Base-by-base conservation (phyloP, 441 rosid genomes). In the Gossypium schwendimanii region DNA sequence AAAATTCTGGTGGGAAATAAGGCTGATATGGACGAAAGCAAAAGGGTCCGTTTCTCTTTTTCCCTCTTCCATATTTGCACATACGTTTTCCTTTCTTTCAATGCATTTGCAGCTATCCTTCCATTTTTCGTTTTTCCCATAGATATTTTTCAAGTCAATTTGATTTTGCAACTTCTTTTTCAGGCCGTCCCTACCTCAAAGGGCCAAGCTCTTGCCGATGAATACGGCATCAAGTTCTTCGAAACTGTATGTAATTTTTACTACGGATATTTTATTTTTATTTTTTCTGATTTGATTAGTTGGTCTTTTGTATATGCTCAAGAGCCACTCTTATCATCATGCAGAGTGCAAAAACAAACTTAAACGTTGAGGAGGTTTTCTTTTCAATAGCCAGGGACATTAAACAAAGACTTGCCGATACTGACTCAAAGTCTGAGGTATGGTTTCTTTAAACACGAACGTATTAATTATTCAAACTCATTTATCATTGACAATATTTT, bases 1-100 rank as follows among this genome's bases (percentile, higher is more conserved):
- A 87, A 87, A 79, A 83, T 85, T 75, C 77, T 87, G 71, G 88
- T 87, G 28, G 91, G 91, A 14, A 87, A 87, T 76, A 87, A 87
- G 80, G 91, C 91, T 14, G 91, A 87, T 73, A 87, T 87, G 89
- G 91, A 87, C 50, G 93, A 87, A 73, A 88, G 91, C 86, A 88
- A 88, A 81, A 80, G 89, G 88, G 93, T 85, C 15, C n/a, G 81
- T 63, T 26, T 54, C 63, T 73, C 55, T 63, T n/a, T 31, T 15
- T 55, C 44, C 53, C 31, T 54, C 41, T 39, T 63, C 47, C 41
- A 28, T 55, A 21, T 70, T 53, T 0, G 24, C 49, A n/a, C 3
- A 6, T 14, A 10, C 2, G 14, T 53, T 53, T 21, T 68, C 2
- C 36, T 54, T 0, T 6, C 55, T 36, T 36, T 36, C 41, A 36